phyloP scores from a whole-genome alignment of 139 green algal genomes.

The Tetratostichococcus sp. region DNA sequence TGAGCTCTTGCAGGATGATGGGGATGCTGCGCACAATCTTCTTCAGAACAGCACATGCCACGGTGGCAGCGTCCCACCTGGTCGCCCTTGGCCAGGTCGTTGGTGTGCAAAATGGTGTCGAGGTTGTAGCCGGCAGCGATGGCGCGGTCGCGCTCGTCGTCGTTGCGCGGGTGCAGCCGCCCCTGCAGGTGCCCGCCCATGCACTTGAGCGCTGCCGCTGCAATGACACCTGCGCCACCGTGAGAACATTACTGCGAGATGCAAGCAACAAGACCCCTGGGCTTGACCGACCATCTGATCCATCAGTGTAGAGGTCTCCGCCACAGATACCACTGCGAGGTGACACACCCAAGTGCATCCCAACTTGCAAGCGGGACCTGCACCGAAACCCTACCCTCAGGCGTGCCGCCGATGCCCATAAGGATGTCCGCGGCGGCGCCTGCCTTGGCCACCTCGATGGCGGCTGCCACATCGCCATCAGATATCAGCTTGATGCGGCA shows the following conservation, averaged over 20 bases:
- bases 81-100: slow-evolving; percentile 41
- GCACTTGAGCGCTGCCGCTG: slow-evolving; percentile 67
- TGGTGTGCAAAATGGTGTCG: slow-evolving; percentile 25
- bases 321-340: too few species aligned
- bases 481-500: slow-evolving; percentile 69
- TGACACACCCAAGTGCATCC: too few species aligned
- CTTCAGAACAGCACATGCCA: too few species aligned
- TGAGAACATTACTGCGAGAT: too few species aligned
- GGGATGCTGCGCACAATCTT: too few species aligned
- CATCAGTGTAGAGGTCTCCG: too few species aligned
- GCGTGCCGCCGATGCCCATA: slow-evolving; percentile 56
- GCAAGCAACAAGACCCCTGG: too few species aligned
- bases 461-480: slow-evolving; percentile 60
- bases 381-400: slow-evolving; percentile 11
- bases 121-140: slow-evolving; percentile 47
- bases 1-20: too few species aligned
- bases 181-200: slow-evolving; percentile 70
- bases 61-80: neutral
- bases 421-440: slow-evolving; percentile 65
- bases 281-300: too few species aligned
- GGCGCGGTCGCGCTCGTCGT: slow-evolving; percentile 50
- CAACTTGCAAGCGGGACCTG: too few species aligned
- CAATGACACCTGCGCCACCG: slow-evolving; percentile 76
- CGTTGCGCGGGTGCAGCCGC: slow-evolving; percentile 56
- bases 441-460: slow-evolving; percentile 69